phyloP scores from a whole-genome alignment of 768 basidiomycete genomes.

The Heimioporus sp. region DNA sequence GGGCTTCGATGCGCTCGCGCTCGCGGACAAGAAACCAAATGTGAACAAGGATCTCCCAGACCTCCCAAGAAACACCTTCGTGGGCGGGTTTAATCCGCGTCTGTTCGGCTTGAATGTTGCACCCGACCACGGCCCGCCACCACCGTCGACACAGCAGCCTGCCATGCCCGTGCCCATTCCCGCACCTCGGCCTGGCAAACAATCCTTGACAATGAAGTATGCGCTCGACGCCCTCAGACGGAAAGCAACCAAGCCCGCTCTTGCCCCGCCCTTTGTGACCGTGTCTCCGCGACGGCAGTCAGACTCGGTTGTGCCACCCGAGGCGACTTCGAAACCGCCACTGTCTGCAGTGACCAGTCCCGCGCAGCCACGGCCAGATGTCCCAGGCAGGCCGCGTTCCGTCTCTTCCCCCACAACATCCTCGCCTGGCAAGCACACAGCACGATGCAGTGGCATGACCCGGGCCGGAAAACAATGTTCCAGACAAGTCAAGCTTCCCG shows the following conservation, averaged over 20 bases:
- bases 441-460: slow-evolving; percentile 67
- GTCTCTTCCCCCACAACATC: slow-evolving; percentile 18
- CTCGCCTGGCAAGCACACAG: slow-evolving; percentile 11
- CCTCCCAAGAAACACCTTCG: slow-evolving; percentile 32
- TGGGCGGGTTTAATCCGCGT: slow-evolving; percentile 47
- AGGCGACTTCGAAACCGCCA: neutral
- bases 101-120: slow-evolving; percentile 3
- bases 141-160: slow-evolving; percentile 1
- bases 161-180: slow-evolving; percentile 30
- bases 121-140: slow-evolving; percentile 10
- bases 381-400: slow-evolving; percentile 20
- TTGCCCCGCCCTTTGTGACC: slow-evolving; percentile 14
- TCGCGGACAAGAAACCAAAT: slow-evolving; percentile 21
- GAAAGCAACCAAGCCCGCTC: slow-evolving; percentile 14
- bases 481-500: slow-evolving; percentile 51
- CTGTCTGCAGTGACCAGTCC: slow-evolving; percentile 2
- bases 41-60: slow-evolving; percentile 15
- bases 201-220: slow-evolving; percentile 20
- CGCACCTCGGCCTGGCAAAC: slow-evolving; percentile 21
- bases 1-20: slow-evolving; percentile 32
- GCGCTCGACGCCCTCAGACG: slow-evolving; percentile 18
- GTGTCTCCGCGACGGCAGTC: slow-evolving; percentile 35
- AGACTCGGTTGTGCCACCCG: slow-evolving; percentile 20
- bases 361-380: slow-evolving; percentile 10
- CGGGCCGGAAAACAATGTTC: slow-evolving; percentile 61